A percentile compares a stretch with the other conserved stretches of the same genome.
Evolutionary conservation across 176 grass and related monocot genomes (phyloP).

Genomic region (Bothriochloa decipiens): DNA sequence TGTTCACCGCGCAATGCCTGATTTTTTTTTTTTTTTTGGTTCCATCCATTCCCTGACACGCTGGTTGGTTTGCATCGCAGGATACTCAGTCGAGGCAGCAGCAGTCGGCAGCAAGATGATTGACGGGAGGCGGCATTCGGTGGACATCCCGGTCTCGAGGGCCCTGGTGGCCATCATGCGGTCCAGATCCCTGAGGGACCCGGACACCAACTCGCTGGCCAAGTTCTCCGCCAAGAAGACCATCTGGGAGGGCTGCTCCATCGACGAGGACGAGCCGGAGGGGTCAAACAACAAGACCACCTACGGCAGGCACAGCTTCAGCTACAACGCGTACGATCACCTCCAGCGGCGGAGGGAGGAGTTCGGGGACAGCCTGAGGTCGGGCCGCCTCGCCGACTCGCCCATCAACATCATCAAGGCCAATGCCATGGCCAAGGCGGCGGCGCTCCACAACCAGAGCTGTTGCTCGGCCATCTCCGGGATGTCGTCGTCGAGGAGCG

Average conservation of each 20-base stretch:
- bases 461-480: slow-evolving; percentile 38
- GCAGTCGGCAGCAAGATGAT: slow-evolving; percentile 50
- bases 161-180: slow-evolving; percentile 79
- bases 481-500: slow-evolving; percentile 48
- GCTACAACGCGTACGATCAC: slow-evolving; percentile 56
- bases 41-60: not conserved
- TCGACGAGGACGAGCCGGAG: slow-evolving; percentile 48
- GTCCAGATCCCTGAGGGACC: slow-evolving; percentile 93
- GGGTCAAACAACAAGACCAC: not conserved
- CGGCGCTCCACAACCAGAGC: slow-evolving; percentile 47
- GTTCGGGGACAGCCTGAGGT: slow-evolving; percentile 39
- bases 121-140: slow-evolving; percentile 80
- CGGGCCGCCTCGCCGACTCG: slow-evolving; percentile 11
- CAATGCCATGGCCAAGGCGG: slow-evolving; percentile 47
- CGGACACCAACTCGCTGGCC: slow-evolving; percentile 87
- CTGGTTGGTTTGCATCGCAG: slow-evolving; percentile 42
- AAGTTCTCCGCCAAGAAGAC: slow-evolving; percentile 81
- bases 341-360: slow-evolving; percentile 62
- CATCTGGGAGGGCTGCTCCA: slow-evolving; percentile 60
- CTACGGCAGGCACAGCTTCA: slow-evolving; percentile 68
- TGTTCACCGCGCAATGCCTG: not conserved
- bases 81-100: too few species aligned
- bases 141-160: slow-evolving; percentile 88
- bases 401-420: slow-evolving; percentile 54
- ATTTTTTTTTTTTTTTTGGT: not conserved